Conservation (phyloP, 768 basidiomycete species). For the Boletus fagicola region DNA sequence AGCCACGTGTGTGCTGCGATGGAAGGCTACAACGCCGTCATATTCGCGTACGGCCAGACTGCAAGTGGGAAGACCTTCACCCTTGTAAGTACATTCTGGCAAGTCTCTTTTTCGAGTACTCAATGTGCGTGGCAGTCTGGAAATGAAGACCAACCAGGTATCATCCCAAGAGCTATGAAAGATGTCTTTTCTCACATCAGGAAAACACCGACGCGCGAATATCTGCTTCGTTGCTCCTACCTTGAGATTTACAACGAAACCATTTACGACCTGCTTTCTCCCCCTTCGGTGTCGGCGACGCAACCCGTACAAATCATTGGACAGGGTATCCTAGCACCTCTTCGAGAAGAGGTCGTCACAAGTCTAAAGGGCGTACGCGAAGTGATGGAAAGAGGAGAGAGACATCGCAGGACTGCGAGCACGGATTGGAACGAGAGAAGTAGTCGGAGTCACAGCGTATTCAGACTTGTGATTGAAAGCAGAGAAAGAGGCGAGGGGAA, state of each 20-base stretch:
- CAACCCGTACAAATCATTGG: conserved; percentile 77
- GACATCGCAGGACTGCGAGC: conserved; percentile 83
- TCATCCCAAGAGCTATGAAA: conserved; percentile 89
- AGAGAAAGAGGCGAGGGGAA: conserved; percentile 62
- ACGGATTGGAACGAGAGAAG: conserved; percentile 99
- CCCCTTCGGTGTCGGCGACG: conserved; percentile 48
- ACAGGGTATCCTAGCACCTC: conserved; percentile 64
- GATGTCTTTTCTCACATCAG: conserved; percentile 88
- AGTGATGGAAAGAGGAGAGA: conserved; percentile 82
- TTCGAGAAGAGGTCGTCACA: conserved; percentile 92
- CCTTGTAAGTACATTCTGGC: conserved; percentile 36
- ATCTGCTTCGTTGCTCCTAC: conserved; percentile 93
- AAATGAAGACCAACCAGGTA: conserved; percentile 81
- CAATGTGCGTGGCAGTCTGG: conserved; percentile 48
- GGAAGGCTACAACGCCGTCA: conserved; percentile 95
- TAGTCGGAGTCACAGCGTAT: conserved; percentile 92
- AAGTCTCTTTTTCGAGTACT: conserved; percentile 35
- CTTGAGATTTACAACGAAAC: conserved; percentile 97
- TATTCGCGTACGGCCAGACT: conserved; percentile 95
- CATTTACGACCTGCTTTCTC: conserved; percentile 82
- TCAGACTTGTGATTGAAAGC: conserved; percentile 89
- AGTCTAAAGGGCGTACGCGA: conserved; percentile 83
- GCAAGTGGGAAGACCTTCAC: conserved; percentile 76
- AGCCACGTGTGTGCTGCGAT: conserved; percentile 88
- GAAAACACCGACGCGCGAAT: conserved; percentile 75